These are phyloP conservation scores for Aspergillus sp. DNA, from an alignment of 2,329 filamentous ascomycete species.

Conservation along the genomic window DNA sequence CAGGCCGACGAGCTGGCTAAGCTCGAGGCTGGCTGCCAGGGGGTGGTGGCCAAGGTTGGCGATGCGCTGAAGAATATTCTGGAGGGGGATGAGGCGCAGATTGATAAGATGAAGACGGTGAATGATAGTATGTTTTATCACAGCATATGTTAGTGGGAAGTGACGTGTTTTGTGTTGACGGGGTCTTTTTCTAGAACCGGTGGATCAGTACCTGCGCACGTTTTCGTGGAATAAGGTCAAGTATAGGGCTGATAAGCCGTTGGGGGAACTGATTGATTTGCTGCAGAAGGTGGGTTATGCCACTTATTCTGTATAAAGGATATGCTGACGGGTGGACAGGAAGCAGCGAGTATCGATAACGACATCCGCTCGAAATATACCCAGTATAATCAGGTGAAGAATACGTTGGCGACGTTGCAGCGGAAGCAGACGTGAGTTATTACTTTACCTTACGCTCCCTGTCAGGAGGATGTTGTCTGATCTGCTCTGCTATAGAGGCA, in stretches of 20 bases:
- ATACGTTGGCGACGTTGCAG: slow-evolving; percentile 76
- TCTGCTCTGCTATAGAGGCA: slow-evolving; percentile 62
- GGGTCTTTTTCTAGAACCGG: slow-evolving; percentile 67
- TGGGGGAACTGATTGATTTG: slow-evolving; percentile 81
- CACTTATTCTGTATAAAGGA: neutral
- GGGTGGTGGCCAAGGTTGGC: slow-evolving; percentile 81
- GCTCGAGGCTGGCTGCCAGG: slow-evolving; percentile 76
- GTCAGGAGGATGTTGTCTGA: neutral
- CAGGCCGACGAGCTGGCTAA: slow-evolving; percentile 94
- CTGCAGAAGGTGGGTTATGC: slow-evolving; percentile 76
- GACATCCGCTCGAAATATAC: slow-evolving; percentile 93
- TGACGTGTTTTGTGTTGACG: slow-evolving; percentile 8
- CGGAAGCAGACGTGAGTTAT: slow-evolving; percentile 76
- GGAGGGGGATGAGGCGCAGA: slow-evolving; percentile 79
- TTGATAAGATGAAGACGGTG: slow-evolving; percentile 84
- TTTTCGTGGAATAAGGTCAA: slow-evolving; percentile 99
- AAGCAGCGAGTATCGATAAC: slow-evolving; percentile 88
- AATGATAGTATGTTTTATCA: slow-evolving; percentile 72
- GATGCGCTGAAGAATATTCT: slow-evolving; percentile 82
- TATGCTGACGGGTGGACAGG: slow-evolving; percentile 52
- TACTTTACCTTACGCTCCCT: neutral
- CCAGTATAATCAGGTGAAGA: slow-evolving; percentile 91
- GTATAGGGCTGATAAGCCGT: slow-evolving; percentile 87
- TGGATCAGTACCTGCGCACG: slow-evolving; percentile 83
- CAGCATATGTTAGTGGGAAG: too few relatives aligned